Percentiles rank a stretch among this genome's conserved stretches.
phyloP scores from a whole-genome alignment of 768 basidiomycete genomes.

The Obba rivulosa region DNA sequence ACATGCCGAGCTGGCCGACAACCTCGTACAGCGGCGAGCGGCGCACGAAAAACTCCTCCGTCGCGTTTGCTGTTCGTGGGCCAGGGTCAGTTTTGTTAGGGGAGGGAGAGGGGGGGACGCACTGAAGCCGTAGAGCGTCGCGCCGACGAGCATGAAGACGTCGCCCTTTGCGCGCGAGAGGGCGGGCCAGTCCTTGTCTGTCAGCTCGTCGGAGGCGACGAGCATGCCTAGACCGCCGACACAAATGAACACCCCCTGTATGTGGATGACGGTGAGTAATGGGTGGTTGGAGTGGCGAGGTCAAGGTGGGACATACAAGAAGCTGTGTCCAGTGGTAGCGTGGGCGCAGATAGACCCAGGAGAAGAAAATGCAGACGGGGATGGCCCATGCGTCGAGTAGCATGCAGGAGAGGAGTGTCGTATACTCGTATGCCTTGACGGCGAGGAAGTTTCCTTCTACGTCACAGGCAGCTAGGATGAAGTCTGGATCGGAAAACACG shows the following conservation, averaged over 20 bases:
- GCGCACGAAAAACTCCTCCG: constrained; percentile 84
- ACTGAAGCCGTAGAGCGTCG: constrained; percentile 86
- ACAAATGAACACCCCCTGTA: constrained; percentile 68
- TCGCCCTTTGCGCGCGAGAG: constrained; percentile 69
- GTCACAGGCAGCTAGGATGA: constrained; percentile 74
- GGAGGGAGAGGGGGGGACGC: constrained; percentile 25
- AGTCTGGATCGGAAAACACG: constrained; percentile 38
- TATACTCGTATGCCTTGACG: constrained; percentile 83
- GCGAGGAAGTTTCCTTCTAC: constrained; percentile 88
- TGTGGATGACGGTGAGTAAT: neutral
- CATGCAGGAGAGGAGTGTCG: constrained; percentile 85
- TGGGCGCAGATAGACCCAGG: constrained; percentile 77
- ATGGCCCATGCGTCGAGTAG: constrained; percentile 93
- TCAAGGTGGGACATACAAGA: constrained; percentile 41
- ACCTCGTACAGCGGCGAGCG: constrained; percentile 80
- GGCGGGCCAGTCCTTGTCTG: constrained; percentile 69
- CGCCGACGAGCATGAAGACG: constrained; percentile 81
- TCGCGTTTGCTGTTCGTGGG: constrained; percentile 82
- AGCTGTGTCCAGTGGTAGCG: constrained; percentile 82
- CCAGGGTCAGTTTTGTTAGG: too few species aligned
- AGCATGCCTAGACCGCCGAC: constrained; percentile 74
- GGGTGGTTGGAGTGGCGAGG: neutral
- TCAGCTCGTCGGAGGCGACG: constrained; percentile 73
- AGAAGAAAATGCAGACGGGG: constrained; percentile 79
- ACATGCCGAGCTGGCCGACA: constrained; percentile 83